A percentile compares a stretch with the other conserved stretches of the same genome.
phyloP scores from a whole-genome alignment of 1,139 yeast species.

The Kodamaea sp. region DNA sequence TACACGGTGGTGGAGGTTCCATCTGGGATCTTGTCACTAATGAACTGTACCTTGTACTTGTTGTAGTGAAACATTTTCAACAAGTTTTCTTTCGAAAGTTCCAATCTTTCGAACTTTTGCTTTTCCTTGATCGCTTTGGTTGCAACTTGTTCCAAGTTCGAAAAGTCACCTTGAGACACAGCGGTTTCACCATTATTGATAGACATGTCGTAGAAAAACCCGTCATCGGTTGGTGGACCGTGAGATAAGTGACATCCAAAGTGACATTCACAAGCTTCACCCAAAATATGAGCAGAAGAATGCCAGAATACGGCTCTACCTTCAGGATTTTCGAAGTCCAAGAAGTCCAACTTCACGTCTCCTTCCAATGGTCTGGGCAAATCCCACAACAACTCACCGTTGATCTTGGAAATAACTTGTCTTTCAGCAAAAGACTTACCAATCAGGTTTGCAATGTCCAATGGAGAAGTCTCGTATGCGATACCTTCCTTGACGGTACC shows the following conservation, averaged over 20 bases:
- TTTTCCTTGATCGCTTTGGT: constrained; percentile 93
- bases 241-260: constrained; percentile 83
- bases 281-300: constrained; percentile 96
- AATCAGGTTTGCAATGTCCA: constrained; percentile 79
- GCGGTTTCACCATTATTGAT: constrained; percentile 73
- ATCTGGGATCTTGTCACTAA: constrained; percentile 88
- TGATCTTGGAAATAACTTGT: constrained; percentile 87
- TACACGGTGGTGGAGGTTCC: constrained; percentile 96
- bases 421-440: constrained; percentile 83
- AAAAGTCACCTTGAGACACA: constrained; percentile 81
- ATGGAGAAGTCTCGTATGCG: constrained; percentile 88
- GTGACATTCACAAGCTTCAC: constrained; percentile 97
- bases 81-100: constrained; percentile 86
- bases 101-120: constrained; percentile 94
- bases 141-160: constrained; percentile 82
- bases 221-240: constrained; percentile 98
- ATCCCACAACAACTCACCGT: constrained; percentile 87
- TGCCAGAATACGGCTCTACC: constrained; percentile 99
- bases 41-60: constrained; percentile 90
- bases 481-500: constrained; percentile 78
- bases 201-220: constrained; percentile 96
- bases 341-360: constrained; percentile 68
- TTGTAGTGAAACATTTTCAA: constrained; percentile 93
- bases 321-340: constrained; percentile 70
- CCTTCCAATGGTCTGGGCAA: constrained; percentile 89